Evolutionary conservation across 441 rosid species (phyloP).

Genomic region (Mallotus repandus): DNA sequence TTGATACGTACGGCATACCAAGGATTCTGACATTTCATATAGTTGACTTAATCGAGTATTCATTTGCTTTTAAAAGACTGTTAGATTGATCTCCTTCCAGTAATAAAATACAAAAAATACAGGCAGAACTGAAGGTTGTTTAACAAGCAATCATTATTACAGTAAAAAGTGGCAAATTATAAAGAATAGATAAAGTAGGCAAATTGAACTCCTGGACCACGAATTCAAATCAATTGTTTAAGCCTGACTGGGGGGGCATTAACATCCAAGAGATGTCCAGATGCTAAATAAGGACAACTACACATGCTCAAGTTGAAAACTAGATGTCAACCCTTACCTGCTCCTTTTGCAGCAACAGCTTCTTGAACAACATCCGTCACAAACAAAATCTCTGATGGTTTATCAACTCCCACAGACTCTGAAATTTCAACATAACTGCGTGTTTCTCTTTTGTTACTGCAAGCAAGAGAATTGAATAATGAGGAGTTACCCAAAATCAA

Average conservation of each 20-base stretch:
- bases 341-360: slow-evolving; percentile 80
- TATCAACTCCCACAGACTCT: slow-evolving; percentile 71
- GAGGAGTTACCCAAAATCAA: neutral
- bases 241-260: neutral
- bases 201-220: neutral
- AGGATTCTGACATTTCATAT: neutral
- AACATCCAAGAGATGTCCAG: neutral
- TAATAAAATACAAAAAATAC: neutral
- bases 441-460: slow-evolving; percentile 81
- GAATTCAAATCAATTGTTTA: neutral
- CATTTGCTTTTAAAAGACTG: neutral
- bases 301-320: neutral
- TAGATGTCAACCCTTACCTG: slow-evolving; percentile 49
- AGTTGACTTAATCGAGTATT: neutral
- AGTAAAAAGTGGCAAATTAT: too few relatives aligned
- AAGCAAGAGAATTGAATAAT: slow-evolving; percentile 12
- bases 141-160: too few relatives aligned
- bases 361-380: slow-evolving; percentile 85
- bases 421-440: slow-evolving; percentile 72
- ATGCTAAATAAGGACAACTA: neutral
- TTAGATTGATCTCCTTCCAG: neutral
- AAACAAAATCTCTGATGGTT: slow-evolving; percentile 76
- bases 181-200: neutral
- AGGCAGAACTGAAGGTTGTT: neutral
- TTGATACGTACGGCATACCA: neutral